These are phyloP conservation scores for Starmerella floricola DNA, from an alignment of 805 yeast genomes.

Conservation along the genomic window DNA sequence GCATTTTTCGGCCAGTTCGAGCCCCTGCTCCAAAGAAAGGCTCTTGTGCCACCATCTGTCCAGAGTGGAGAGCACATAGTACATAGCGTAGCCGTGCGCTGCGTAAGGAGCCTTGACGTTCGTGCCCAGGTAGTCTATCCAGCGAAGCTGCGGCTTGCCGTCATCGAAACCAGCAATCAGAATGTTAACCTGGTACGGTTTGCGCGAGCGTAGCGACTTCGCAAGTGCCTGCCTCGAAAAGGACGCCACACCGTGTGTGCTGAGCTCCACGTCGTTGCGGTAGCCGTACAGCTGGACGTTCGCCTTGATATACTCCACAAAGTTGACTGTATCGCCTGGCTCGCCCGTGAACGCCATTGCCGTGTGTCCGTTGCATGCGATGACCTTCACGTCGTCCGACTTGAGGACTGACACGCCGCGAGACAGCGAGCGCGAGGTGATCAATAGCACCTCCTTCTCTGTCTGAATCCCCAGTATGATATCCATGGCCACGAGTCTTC, in stretches of 20 bases:
- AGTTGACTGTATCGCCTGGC: slow-evolving; percentile 90
- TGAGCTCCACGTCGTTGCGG: slow-evolving; percentile 70
- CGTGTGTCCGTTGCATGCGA: slow-evolving; percentile 59
- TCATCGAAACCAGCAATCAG: slow-evolving; percentile 74
- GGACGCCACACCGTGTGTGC: slow-evolving; percentile 77
- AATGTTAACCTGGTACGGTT: slow-evolving; percentile 91
- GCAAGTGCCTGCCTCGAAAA: slow-evolving; percentile 85
- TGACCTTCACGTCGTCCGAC: slow-evolving; percentile 68
- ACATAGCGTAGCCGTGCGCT: slow-evolving; percentile 98
- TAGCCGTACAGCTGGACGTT: slow-evolving; percentile 78
- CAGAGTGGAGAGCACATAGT: slow-evolving; percentile 76
- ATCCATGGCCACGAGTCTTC: slow-evolving; percentile 49
- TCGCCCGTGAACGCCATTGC: slow-evolving; percentile 89
- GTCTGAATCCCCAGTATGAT: slow-evolving; percentile 77
- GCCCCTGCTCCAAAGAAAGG: slow-evolving; percentile 65
- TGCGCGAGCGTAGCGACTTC: slow-evolving; percentile 76
- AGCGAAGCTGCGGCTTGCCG: slow-evolving; percentile 55
- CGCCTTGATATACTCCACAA: slow-evolving; percentile 89
- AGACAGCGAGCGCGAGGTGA: slow-evolving; percentile 90
- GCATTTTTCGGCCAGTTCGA: slow-evolving; percentile 60
- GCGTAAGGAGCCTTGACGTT: slow-evolving; percentile 85
- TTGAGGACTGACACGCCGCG: slow-evolving; percentile 79
- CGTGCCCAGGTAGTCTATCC: slow-evolving; percentile 92
- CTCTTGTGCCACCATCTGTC: slow-evolving; percentile 81
- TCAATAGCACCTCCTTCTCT: slow-evolving; percentile 67